Evolutionary conservation across 805 yeast genomes (phyloP).

Genomic region (Saccharomycopsis babjevae): DNA sequence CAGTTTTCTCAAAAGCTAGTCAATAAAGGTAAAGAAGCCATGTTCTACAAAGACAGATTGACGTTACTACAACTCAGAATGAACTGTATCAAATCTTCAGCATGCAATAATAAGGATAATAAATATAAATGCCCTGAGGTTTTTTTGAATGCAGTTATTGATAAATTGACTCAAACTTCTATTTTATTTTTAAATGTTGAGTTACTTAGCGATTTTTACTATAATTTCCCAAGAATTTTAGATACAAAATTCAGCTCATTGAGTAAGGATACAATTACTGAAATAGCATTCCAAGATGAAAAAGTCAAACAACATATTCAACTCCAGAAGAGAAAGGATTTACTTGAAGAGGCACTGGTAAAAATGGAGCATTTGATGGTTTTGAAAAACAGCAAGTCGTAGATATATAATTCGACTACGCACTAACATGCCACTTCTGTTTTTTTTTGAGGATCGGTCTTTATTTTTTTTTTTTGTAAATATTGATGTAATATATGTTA

Average conservation of each 20-base stretch:
- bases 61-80: conserved; percentile 64
- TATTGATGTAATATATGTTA: background rate
- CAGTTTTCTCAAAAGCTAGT: conserved; percentile 76
- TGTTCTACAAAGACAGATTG: conserved; percentile 66
- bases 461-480: background rate
- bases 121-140: conserved; percentile 92
- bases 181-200: conserved; percentile 90
- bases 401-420: background rate
- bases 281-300: conserved; percentile 91
- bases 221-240: conserved; percentile 89
- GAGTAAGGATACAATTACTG: conserved; percentile 68
- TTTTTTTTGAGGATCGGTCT: background rate
- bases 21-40: conserved; percentile 73
- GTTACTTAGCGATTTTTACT: conserved; percentile 85
- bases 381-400: conserved; percentile 8
- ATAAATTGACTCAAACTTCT: conserved; percentile 86
- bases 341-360: conserved; percentile 70
- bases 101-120: conserved; percentile 68
- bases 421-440: background rate
- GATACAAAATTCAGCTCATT: conserved; percentile 61
- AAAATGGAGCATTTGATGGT: conserved; percentile 51
- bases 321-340: conserved; percentile 84
- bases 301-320: conserved; percentile 84
- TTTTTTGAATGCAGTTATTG: conserved; percentile 84
- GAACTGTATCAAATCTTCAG: conserved; percentile 61